phyloP scores from a whole-genome alignment of 2,329 filamentous ascomycete species.

The Cytospora leucostoma region DNA sequence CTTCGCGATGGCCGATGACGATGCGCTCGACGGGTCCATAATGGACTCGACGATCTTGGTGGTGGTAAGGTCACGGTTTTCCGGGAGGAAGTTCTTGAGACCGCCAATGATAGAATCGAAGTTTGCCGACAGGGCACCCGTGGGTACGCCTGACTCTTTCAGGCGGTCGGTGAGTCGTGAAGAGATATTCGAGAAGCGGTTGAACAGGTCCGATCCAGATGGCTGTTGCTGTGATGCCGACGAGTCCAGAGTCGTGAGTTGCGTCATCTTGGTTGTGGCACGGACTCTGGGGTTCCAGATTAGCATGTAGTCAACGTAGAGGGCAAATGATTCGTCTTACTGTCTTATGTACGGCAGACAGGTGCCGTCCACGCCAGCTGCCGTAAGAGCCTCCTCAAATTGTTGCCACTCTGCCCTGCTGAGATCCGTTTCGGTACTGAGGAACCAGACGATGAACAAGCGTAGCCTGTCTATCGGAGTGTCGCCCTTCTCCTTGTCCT shows the following conservation, averaged over 20 bases:
- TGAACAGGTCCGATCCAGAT: conserved; percentile 74
- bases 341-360: conserved; percentile 85
- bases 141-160: conserved; percentile 82
- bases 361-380: conserved; percentile 73
- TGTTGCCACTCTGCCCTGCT: conserved; percentile 78
- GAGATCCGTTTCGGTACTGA: conserved; percentile 90
- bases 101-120: conserved; percentile 93
- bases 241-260: conserved; percentile 87
- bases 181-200: conserved; percentile 88
- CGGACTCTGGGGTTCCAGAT: conserved; percentile 64
- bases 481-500: conserved; percentile 77
- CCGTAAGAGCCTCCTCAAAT: conserved; percentile 81
- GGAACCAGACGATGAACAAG: conserved; percentile 94
- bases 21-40: conserved; percentile 92
- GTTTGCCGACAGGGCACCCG: conserved; percentile 69
- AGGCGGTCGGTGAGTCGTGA: conserved; percentile 91
- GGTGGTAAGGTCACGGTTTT: conserved; percentile 90
- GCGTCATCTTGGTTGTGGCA: conserved; percentile 95
- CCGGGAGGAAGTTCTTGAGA: conserved; percentile 97
- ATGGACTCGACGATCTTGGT: conserved; percentile 98
- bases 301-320: conserved; percentile 31
- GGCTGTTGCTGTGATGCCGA: conserved; percentile 64
- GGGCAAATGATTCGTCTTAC: conserved; percentile 46
- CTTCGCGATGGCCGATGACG: conserved; percentile 89
- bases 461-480: conserved; percentile 87